Conservation (phyloP, 129 eudicot species). For the Silybum marianum region DNA sequence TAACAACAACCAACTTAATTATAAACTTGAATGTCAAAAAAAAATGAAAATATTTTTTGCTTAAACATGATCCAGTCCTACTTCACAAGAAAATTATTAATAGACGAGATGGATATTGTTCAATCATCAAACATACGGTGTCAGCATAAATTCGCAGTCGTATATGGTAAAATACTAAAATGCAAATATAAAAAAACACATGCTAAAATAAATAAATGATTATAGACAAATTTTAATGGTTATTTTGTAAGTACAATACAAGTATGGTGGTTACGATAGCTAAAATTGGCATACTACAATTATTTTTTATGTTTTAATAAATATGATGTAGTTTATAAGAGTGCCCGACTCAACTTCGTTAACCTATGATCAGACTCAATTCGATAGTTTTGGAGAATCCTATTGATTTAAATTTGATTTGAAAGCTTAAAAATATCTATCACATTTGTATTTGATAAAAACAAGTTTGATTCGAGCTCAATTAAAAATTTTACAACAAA, state of each 20-base stretch:
- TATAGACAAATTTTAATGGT: neutral
- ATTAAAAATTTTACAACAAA: too few relatives aligned
- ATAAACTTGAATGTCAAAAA: neutral
- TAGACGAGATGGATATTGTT: too few relatives aligned
- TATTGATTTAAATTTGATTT: neutral
- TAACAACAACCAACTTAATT: neutral
- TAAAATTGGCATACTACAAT: neutral
- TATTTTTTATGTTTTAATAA: too few relatives aligned
- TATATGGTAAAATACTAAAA: neutral
- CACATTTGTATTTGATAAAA: neutral
- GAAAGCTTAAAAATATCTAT: neutral
- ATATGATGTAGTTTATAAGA: too few relatives aligned
- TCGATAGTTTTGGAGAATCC: neutral
- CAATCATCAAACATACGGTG: too few relatives aligned
- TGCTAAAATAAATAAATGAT: neutral
- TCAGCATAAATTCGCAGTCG: neutral
- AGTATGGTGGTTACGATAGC: neutral
- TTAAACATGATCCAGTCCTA: neutral
- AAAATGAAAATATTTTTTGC: neutral
- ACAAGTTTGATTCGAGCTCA: neutral
- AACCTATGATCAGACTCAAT: too few relatives aligned
- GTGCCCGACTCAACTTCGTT: neutral
- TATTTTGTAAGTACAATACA: too few relatives aligned
- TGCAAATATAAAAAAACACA: neutral
- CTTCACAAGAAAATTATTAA: neutral